These are phyloP conservation scores for Paxillus rubicundulus DNA, from an alignment of 768 basidiomycete species.

Conservation along the genomic window DNA sequence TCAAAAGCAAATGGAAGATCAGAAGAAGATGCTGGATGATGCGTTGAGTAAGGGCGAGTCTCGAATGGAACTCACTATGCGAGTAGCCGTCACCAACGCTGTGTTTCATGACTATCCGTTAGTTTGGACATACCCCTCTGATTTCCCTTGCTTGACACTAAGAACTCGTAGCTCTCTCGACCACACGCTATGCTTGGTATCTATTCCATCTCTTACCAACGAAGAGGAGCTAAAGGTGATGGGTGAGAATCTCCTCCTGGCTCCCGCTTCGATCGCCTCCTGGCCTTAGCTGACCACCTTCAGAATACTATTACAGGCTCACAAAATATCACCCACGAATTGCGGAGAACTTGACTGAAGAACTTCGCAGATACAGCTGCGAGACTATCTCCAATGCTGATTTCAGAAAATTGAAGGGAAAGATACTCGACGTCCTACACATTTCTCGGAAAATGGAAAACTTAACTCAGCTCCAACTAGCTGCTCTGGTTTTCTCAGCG, in stretches of 20 bases:
- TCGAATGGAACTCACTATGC: constrained; percentile 18
- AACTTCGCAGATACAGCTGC: constrained; percentile 13
- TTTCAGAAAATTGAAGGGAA: constrained; percentile 25
- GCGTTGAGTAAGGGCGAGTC: constrained; percentile 7
- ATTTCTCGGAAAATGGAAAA: constrained; percentile 14
- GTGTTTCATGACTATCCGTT: constrained; percentile 27
- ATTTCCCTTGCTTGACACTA: neutral
- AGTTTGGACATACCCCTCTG: constrained; percentile 3
- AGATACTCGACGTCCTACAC: constrained; percentile 17
- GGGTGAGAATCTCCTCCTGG: constrained; percentile 1
- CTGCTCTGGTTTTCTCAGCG: constrained; percentile 13
- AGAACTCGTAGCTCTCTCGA: constrained; percentile 15
- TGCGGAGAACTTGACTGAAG: constrained; percentile 17
- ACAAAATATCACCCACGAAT: constrained; percentile 16
- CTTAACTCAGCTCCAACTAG: constrained; percentile 12
- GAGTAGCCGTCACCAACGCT: constrained; percentile 24
- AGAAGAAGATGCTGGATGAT: constrained; percentile 13
- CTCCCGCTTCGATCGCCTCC: neutral
- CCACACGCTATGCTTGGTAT: constrained; percentile 13
- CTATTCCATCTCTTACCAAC: constrained; percentile 10
- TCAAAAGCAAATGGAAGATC: constrained; percentile 1
- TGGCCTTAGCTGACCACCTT: neutral
- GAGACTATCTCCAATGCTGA: constrained; percentile 15
- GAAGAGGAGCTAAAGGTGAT: constrained; percentile 14
- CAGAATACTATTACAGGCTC: constrained; percentile 19